Percentiles rank a stretch among this genome's conserved stretches.
Conservation (phyloP, 108 stramenopile genomes). For the Skeletonema marinoi region DNA sequence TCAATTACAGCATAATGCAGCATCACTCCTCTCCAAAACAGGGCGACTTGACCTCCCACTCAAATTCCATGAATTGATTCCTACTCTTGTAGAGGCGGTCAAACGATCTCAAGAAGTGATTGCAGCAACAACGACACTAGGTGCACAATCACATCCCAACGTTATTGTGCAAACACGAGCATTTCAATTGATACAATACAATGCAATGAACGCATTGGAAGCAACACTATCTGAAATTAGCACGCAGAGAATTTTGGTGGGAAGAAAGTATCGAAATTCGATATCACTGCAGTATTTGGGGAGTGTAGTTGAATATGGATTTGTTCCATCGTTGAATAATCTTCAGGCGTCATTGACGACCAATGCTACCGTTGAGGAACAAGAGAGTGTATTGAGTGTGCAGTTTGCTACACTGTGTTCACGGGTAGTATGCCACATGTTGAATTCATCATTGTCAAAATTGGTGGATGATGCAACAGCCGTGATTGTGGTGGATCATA, state of each 20-base stretch:
- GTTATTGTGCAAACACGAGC: neutral
- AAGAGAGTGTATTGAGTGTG: slow-evolving; percentile 2
- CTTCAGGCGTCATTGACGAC: slow-evolving; percentile 1
- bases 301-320: slow-evolving; percentile 22
- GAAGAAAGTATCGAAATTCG: slow-evolving; percentile 32
- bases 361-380: neutral
- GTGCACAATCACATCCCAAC: neutral
- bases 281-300: slow-evolving; percentile 28
- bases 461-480: slow-evolving; percentile 13
- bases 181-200: slow-evolving; percentile 9
- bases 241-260: slow-evolving; percentile 31
- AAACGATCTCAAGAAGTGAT: neutral
- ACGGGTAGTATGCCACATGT: slow-evolving; percentile 24
- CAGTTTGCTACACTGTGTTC: slow-evolving; percentile 30
- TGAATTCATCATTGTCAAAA: slow-evolving; percentile 23
- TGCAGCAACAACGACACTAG: neutral
- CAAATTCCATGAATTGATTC: slow-evolving; percentile 42
- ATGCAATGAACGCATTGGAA: slow-evolving; percentile 32
- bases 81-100: slow-evolving; percentile 27
- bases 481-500: slow-evolving; percentile 15
- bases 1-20: slow-evolving; percentile 25
- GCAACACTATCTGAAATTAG: slow-evolving; percentile 25
- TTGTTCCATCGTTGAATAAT: slow-evolving; percentile 15
- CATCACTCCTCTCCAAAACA: slow-evolving; percentile 28
- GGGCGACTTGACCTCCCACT: slow-evolving; percentile 41